Conservation (phyloP, 2,329 filamentous ascomycete genomes). For the Phyllachora maydis region DNA sequence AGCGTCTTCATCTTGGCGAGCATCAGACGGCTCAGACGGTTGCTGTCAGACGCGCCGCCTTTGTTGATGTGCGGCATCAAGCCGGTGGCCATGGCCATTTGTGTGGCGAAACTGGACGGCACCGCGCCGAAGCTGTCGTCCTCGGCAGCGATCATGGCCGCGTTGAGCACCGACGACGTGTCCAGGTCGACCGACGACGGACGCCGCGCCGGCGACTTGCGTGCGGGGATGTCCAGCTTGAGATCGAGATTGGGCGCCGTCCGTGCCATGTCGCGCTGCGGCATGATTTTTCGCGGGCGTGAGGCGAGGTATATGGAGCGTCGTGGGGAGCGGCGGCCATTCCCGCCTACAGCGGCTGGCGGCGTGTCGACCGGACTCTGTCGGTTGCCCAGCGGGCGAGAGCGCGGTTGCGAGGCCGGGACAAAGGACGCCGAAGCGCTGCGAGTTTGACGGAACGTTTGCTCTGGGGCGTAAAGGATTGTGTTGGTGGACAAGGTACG, state of each 20-base stretch:
- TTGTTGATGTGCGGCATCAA: slow-evolving; percentile 28
- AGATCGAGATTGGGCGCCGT: slow-evolving; percentile 34
- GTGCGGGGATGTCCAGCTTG: slow-evolving; percentile 22
- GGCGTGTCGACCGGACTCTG: slow-evolving; percentile 17
- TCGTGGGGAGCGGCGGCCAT: slow-evolving; percentile 24
- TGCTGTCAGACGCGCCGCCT: slow-evolving; percentile 30
- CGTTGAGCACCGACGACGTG: slow-evolving; percentile 50
- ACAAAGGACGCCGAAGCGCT: slow-evolving; percentile 22
- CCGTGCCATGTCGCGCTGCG: slow-evolving; percentile 27
- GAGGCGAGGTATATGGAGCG: slow-evolving; percentile 21
- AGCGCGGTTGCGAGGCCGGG: slow-evolving; percentile 8
- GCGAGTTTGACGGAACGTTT: slow-evolving; percentile 14
- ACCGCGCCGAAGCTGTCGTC: slow-evolving; percentile 41
- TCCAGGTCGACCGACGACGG: slow-evolving; percentile 51
- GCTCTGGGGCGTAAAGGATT: slow-evolving; percentile 60
- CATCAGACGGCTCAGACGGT: slow-evolving; percentile 62
- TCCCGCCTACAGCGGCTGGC: slow-evolving; percentile 9
- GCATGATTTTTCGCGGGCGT: slow-evolving; percentile 34
- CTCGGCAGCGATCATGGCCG: slow-evolving; percentile 32
- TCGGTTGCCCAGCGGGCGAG: slow-evolving; percentile 16
- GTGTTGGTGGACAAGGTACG: slow-evolving; percentile 67
- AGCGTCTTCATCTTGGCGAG: slow-evolving; percentile 82
- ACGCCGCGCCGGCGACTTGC: slow-evolving; percentile 16
- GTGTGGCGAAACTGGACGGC: slow-evolving; percentile 61
- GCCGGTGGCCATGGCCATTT: slow-evolving; percentile 55